Conservation (phyloP, 176 grass and related monocot species). For the Cenchrus americanus region DNA sequence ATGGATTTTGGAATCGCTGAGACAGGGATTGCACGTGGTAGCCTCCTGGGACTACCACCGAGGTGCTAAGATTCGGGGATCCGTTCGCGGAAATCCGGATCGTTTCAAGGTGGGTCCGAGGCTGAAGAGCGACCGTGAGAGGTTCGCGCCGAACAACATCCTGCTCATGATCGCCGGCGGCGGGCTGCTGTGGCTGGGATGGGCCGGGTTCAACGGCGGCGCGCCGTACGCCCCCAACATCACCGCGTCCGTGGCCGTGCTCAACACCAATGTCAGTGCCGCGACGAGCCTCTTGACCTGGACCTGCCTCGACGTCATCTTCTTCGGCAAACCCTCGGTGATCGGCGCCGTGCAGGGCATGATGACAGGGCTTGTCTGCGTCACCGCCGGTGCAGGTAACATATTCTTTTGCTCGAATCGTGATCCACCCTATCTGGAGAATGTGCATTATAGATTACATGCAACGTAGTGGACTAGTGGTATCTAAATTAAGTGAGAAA, state of each 20-base stretch:
- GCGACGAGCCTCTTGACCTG: constrained; percentile 75
- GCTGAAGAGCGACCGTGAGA: constrained; percentile 66
- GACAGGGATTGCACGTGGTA: too few species aligned
- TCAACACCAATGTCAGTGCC: constrained; percentile 75
- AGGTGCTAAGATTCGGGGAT: too few species aligned
- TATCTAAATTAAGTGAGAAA: not conserved
- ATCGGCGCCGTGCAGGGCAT: constrained; percentile 81
- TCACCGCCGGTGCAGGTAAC: not conserved
- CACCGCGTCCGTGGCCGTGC: constrained; percentile 62
- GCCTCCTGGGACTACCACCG: too few species aligned
- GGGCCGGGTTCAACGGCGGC: constrained; percentile 84
- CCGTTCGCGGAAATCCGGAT: too few species aligned
- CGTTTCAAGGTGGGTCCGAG: constrained; percentile 81
- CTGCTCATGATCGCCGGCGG: constrained; percentile 73
- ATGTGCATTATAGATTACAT: not conserved
- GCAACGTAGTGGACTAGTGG: not conserved
- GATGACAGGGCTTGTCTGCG: constrained; percentile 46
- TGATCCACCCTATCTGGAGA: not conserved
- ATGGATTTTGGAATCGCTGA: too few species aligned
- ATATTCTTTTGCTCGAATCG: not conserved
- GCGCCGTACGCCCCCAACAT: constrained; percentile 61
- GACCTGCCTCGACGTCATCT: constrained; percentile 77
- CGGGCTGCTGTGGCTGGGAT: constrained; percentile 77
- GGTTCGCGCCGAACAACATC: constrained; percentile 78
- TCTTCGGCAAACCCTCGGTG: constrained; percentile 79